Percentiles rank a stretch among this genome's conserved stretches.
phyloP scores from a whole-genome alignment of 164 flowering plant species.

The Protea cynaroides region DNA sequence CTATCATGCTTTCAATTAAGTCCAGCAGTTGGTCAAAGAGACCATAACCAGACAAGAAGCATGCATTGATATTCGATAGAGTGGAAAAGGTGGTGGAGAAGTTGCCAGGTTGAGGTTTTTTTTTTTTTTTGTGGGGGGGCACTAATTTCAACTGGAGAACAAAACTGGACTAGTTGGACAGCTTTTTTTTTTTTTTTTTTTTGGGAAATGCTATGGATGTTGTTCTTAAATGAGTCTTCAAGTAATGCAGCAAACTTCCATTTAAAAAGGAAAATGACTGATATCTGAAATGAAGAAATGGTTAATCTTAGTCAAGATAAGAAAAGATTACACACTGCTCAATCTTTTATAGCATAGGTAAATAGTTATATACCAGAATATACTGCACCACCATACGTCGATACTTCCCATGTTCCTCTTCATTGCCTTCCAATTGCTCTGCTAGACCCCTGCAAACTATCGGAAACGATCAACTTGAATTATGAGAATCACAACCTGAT shows the following conservation, averaged over 20 bases:
- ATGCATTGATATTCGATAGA: too few relatives aligned
- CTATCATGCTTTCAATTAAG: too few relatives aligned
- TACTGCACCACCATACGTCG: constrained; percentile 66
- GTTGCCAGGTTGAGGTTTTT: too few relatives aligned
- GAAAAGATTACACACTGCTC: not conserved
- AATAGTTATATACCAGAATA: constrained; percentile 41
- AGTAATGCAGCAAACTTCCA: not conserved
- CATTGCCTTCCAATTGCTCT: constrained; percentile 85
- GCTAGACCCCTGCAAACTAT: constrained; percentile 64
- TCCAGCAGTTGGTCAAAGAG: too few relatives aligned
- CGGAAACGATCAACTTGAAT: constrained; percentile 1
- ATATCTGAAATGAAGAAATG: not conserved
- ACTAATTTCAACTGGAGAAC: too few relatives aligned
- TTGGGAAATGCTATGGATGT: not conserved
- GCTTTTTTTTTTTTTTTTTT: too few relatives aligned
- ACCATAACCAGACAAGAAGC: too few relatives aligned
- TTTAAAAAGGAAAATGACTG: not conserved
- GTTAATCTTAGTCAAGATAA: not conserved
- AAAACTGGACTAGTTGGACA: too few relatives aligned
- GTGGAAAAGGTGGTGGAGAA: too few relatives aligned
- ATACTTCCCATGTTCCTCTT: constrained; percentile 71
- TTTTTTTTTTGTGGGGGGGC: too few relatives aligned
- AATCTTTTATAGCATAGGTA: not conserved
- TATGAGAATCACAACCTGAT: not conserved
- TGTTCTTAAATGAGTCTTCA: not conserved